Percentiles rank a stretch among this genome's conserved stretches.
phyloP scores from a whole-genome alignment of 352 stramenopile species.

The Phytophthora vignae region DNA sequence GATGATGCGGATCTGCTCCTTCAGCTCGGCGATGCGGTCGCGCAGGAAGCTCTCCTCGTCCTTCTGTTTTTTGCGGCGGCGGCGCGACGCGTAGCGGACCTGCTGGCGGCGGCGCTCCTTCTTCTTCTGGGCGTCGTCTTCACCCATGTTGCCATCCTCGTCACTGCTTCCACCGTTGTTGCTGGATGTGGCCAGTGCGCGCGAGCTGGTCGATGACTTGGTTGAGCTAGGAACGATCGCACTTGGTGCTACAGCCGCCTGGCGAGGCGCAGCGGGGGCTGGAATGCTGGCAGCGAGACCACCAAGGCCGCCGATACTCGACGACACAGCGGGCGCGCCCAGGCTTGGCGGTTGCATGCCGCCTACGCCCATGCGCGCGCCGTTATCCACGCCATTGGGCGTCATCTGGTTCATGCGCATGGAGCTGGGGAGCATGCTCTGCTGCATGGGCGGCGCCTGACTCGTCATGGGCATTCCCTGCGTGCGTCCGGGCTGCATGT shows the following conservation, averaged over 20 bases:
- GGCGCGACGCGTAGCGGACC: constrained; percentile 80
- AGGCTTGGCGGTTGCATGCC: constrained; percentile 38
- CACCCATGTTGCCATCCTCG: constrained; percentile 53
- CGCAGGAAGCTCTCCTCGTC: constrained; percentile 85
- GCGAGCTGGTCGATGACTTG: constrained; percentile 46
- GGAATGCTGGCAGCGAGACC: constrained; percentile 22
- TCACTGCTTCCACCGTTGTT: constrained; percentile 66
- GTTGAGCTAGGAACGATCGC: constrained; percentile 50
- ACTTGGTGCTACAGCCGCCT: constrained; percentile 31
- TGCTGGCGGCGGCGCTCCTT: constrained; percentile 83
- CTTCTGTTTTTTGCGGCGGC: constrained; percentile 86
- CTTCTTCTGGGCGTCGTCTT: constrained; percentile 78
- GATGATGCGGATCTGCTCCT: constrained; percentile 88
- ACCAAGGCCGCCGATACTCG: constrained; percentile 19
- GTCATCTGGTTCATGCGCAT: constrained; percentile 49
- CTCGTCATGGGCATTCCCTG: constrained; percentile 41
- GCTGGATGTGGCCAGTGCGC: constrained; percentile 52
- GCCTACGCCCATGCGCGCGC: constrained; percentile 25
- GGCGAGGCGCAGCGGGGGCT: constrained; percentile 14
- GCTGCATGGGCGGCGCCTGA: constrained; percentile 48
- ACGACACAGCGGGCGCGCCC: not conserved
- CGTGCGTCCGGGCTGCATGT: constrained; percentile 28
- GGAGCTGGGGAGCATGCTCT: constrained; percentile 22
- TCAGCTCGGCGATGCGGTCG: constrained; percentile 84
- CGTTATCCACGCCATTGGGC: constrained; percentile 7